Evolutionary conservation across 768 basidiomycete genomes (phyloP), one percentile per base, ranked within the genome.

Genomic region (Lepiota subincarnata): DNA sequence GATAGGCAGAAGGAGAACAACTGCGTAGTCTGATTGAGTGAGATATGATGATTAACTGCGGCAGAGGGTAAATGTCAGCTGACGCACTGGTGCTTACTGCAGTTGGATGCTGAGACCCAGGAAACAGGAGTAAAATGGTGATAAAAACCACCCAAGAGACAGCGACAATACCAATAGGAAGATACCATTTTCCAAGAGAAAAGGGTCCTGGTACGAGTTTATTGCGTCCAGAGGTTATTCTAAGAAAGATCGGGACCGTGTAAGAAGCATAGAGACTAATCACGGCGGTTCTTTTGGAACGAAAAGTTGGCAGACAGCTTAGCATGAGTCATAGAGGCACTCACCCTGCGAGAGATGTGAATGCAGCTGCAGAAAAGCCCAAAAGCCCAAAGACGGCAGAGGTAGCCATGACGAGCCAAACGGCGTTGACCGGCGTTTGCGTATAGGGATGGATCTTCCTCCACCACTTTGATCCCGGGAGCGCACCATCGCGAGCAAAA

Each of bases 381-480:
- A 88, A 66, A 3, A 86, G 66, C 8, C 86, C 86, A 39, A 81
- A 83, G 24, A 88, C 57, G 2, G 70, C 81, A 6, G 86, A 65
- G 38, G 68, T 63, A 31, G 66, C 64, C 69, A 87, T 84, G 20
- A 87, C 86, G 41, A 88, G 73, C 87, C 86, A 89, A 4, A 86
- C 87, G 2, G 86, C 86, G 55, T 87, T 82, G 11, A 87, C 84
- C 0, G 86, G 86, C 5, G 87, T 88, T 60, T 80, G 80, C 1
- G 86, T 86, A 57, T 63, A 62, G 4, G 52, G 62, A 56, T 84
- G 84, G 50, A 89, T 76, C 50, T 65, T 70, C 60, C 86, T 86
- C 86, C 84, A 86, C 73, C 75, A 83, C 20, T 74, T 75, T 34
- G 87, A 87, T 4, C 86, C 86, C 6, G 86, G 87, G 10, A 89